Evolutionary conservation across 345 rosid genomes (phyloP).

Genomic region (Eucalyptus shirleyi): DNA sequence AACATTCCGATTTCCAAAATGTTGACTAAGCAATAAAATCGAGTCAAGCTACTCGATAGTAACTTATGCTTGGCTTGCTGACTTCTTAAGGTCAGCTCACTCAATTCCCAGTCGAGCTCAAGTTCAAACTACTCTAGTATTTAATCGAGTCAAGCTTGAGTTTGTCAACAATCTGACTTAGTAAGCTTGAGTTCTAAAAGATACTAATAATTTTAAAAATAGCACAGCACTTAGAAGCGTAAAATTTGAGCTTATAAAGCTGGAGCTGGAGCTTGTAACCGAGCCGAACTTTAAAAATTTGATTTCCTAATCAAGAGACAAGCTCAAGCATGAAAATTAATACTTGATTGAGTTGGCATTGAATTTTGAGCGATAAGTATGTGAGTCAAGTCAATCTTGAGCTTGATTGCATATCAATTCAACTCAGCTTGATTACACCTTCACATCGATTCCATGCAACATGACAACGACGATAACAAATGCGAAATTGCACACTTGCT

Average conservation of each 20-base stretch:
- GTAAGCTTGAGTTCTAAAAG: background rate
- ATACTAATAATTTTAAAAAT: background rate
- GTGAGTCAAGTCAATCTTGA: background rate
- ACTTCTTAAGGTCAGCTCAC: background rate
- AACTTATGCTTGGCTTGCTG: background rate
- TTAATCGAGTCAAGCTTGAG: background rate
- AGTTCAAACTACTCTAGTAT: background rate
- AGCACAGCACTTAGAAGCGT: background rate
- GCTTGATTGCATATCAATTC: background rate
- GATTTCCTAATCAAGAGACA: background rate
- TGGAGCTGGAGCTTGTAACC: background rate
- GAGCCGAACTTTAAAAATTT: fast-evolving
- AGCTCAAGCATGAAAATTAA: background rate
- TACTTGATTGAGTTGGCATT: background rate
- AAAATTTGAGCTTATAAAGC: background rate
- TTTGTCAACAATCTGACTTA: background rate
- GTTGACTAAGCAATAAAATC: background rate
- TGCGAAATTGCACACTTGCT: background rate
- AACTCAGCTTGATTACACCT: background rate
- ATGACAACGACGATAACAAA: background rate
- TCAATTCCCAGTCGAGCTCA: background rate
- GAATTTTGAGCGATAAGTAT: background rate
- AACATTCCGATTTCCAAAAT: background rate
- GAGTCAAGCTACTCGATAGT: background rate
- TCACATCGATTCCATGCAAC: background rate